Evolutionary conservation across 2,329 filamentous ascomycete species (phyloP).

Genomic region (Geosmithia morbida): DNA sequence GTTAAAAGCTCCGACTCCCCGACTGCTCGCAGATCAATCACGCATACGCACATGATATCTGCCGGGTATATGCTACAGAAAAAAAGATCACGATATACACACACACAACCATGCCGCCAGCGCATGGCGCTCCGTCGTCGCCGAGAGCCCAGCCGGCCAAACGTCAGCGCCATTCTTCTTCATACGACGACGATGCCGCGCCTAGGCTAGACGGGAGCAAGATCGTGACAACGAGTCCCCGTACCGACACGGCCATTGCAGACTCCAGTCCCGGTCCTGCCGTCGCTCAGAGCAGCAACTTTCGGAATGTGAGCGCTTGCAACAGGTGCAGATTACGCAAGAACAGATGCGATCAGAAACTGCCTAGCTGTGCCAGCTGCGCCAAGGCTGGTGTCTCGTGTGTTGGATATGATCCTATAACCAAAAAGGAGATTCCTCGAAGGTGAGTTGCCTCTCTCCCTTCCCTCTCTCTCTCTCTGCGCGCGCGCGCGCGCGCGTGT

Average conservation of each 20-base stretch:
- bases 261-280: slow-evolving; percentile 7
- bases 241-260: no score
- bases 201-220: no score
- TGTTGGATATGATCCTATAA: slow-evolving; percentile 92
- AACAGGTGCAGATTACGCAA: slow-evolving; percentile 86
- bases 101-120: slow-evolving; percentile 7
- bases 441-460: slow-evolving; percentile 55
- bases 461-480: no score
- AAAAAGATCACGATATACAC: no score
- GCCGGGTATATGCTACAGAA: not conserved
- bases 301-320: slow-evolving; percentile 85
- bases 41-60: no score
- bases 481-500: no score
- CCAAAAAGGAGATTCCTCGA: slow-evolving; percentile 86
- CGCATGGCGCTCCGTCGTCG: slow-evolving; percentile 33
- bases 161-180: slow-evolving; percentile 32
- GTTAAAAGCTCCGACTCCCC: no score
- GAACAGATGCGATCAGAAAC: slow-evolving; percentile 85
- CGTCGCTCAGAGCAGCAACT: slow-evolving; percentile 47
- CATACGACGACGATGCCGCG: slow-evolving; percentile 27
- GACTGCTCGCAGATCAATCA: no score
- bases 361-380: slow-evolving; percentile 83
- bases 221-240: no score
- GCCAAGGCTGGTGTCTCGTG: slow-evolving; percentile 87
- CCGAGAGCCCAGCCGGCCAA: slow-evolving; percentile 38